Evolutionary conservation across 176 grass and related monocot species (phyloP).

Genomic region (Lolium rigidum): DNA sequence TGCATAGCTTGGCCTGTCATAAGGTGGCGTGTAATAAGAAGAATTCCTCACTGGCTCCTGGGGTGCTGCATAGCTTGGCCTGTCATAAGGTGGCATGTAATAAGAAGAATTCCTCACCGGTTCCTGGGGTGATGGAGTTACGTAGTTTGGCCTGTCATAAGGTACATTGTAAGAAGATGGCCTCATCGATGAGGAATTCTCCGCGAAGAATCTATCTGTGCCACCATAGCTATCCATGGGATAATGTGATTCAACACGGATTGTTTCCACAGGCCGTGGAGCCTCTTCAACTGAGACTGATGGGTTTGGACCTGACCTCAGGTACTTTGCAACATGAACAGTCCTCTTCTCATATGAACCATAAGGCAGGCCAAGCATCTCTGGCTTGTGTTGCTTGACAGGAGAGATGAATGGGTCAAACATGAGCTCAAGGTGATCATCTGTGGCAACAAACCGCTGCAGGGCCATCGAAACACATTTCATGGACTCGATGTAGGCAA

Average conservation of each 20-base stretch:
- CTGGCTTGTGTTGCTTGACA: slow-evolving; percentile 63
- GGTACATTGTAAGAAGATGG: slow-evolving; percentile 55
- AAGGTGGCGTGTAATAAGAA: slow-evolving; percentile 57
- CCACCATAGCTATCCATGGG: slow-evolving; percentile 51
- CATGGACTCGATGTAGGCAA: slow-evolving; percentile 86
- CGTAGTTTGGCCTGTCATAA: slow-evolving; percentile 57
- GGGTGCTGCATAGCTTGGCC: slow-evolving; percentile 55
- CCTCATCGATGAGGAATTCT: slow-evolving; percentile 42
- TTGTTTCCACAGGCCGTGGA: slow-evolving; percentile 58
- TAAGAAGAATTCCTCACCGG: slow-evolving; percentile 74
- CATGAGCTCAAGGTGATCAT: slow-evolving; percentile 67
- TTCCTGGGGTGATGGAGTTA: slow-evolving; percentile 52
- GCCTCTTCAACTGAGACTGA: slow-evolving; percentile 86
- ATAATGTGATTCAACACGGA: slow-evolving; percentile 75
- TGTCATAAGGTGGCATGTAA: slow-evolving; percentile 55
- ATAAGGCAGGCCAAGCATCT: slow-evolving; percentile 65
- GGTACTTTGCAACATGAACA: slow-evolving; percentile 72
- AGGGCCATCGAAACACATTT: slow-evolving; percentile 84
- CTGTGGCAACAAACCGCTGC: slow-evolving; percentile 63
- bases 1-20: slow-evolving; percentile 58
- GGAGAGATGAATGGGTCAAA: slow-evolving; percentile 73
- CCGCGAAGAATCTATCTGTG: slow-evolving; percentile 49
- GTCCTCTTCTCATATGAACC: slow-evolving; percentile 68
- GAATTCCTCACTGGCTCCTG: slow-evolving; percentile 70
- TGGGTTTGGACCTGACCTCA: slow-evolving; percentile 68